Conservation (phyloP, 2,329 filamentous ascomycete species). For the Bipolaris zeicola region DNA sequence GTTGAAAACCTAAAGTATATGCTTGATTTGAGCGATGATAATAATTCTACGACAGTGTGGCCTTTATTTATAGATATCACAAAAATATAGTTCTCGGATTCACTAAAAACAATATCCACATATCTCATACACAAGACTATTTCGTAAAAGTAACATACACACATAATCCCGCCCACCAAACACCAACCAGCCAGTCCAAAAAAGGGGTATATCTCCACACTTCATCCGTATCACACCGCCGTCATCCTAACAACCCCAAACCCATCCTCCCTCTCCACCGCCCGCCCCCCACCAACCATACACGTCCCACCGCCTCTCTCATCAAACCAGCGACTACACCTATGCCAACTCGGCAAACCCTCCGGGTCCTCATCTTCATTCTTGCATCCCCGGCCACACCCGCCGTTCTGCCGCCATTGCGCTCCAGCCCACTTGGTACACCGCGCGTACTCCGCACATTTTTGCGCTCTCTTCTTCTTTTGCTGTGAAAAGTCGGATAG, state of each 20-base stretch:
- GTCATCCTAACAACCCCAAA: constrained; percentile 7
- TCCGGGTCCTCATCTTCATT: constrained; percentile 43
- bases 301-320: constrained; percentile 34
- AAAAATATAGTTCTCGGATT: no score
- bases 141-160: no score
- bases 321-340: constrained; percentile 40
- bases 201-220: no score
- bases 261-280: constrained; percentile 12
- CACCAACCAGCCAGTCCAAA: no score
- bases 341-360: constrained; percentile 44
- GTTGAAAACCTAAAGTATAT: no score
- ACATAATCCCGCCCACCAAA: no score
- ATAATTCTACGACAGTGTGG: no score
- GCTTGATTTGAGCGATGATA: no score
- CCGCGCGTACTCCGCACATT: constrained; percentile 41
- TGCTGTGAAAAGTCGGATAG: constrained; percentile 29
- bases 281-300: constrained; percentile 37
- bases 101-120: no score
- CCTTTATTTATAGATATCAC: no score
- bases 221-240: neutral
- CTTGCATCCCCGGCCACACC: constrained; percentile 39
- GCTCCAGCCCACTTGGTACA: constrained; percentile 44
- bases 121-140: no score
- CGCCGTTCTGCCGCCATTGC: constrained; percentile 38
- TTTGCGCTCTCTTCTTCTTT: constrained; percentile 27